Evolutionary conservation across 352 stramenopile genomes (phyloP).

Genomic region (Phytophthora foliorum): DNA sequence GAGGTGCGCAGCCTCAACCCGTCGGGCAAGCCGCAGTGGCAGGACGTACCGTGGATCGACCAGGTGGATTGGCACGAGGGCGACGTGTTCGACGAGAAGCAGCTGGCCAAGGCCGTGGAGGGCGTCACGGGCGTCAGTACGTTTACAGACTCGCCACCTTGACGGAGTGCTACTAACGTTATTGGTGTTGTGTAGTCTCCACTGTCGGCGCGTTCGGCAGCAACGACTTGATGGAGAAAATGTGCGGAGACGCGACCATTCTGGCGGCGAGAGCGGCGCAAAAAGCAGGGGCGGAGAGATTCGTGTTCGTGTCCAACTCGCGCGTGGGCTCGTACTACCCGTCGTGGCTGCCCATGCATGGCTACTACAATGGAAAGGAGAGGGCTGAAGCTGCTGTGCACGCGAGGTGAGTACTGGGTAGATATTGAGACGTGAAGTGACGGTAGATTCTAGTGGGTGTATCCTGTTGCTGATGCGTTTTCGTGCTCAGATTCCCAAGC

Average conservation of each 20-base stretch:
- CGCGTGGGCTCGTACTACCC: constrained; percentile 83
- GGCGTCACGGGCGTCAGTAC: constrained; percentile 85
- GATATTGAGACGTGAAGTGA: neutral
- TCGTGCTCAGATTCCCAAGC: constrained; percentile 59
- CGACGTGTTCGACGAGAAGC: constrained; percentile 80
- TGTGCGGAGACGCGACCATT: constrained; percentile 92
- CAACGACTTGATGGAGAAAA: constrained; percentile 91
- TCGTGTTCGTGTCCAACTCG: constrained; percentile 95
- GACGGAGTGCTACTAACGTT: too few species aligned
- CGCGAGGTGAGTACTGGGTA: constrained; percentile 46
- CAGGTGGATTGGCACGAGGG: constrained; percentile 91
- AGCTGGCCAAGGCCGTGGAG: constrained; percentile 75
- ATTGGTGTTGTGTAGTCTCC: constrained; percentile 61
- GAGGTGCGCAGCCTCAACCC: constrained; percentile 88
- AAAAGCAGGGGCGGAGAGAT: constrained; percentile 77
- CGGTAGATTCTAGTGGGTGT: neutral
- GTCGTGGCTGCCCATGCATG: constrained; percentile 81
- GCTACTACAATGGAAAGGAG: constrained; percentile 93
- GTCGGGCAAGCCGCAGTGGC: constrained; percentile 84
- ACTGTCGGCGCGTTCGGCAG: constrained; percentile 90
- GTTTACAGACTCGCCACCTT: constrained; percentile 35
- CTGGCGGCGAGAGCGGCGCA: constrained; percentile 77
- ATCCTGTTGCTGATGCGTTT: neutral
- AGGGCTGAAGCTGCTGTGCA: constrained; percentile 82
- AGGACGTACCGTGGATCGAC: constrained; percentile 83